phyloP scores from a whole-genome alignment of 108 stramenopile genomes.

The Parietichytrium sp. region DNA sequence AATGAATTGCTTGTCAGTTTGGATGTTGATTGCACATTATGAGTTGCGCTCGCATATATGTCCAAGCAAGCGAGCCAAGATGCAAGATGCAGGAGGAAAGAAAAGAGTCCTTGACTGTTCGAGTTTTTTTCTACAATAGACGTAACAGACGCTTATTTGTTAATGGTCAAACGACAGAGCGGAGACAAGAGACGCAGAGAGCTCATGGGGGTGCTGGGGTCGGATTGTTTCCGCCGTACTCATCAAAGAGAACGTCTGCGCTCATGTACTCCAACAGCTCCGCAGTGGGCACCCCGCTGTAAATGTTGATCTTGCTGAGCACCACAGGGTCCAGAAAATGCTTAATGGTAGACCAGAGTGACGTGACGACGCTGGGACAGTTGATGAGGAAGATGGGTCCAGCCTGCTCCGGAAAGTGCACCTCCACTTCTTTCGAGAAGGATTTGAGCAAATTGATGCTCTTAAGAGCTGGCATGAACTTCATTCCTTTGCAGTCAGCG shows the following conservation, averaged over 20 bases:
- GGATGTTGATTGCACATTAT: too few relatives aligned
- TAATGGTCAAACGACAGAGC: too few relatives aligned
- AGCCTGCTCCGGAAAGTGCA: conserved; percentile 33
- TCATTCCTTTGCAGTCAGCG: neutral
- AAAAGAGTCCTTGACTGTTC: too few relatives aligned
- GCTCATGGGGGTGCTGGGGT: too few relatives aligned
- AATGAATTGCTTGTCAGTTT: too few relatives aligned
- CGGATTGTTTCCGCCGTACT: conserved; percentile 10
- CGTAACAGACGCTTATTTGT: too few relatives aligned
- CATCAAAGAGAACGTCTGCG: conserved; percentile 3
- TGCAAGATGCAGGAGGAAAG: too few relatives aligned
- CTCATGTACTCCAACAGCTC: conserved; percentile 21
- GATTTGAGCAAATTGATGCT: neutral
- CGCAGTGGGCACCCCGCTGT: neutral
- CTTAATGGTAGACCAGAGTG: neutral
- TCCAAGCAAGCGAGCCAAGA: too few relatives aligned
- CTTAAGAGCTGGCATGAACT: conserved; percentile 9
- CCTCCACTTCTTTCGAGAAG: conserved; percentile 22
- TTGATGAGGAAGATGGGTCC: conserved; percentile 35
- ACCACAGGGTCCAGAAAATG: conserved; percentile 34
- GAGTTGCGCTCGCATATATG: too few relatives aligned
- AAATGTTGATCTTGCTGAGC: neutral
- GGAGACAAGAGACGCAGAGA: too few relatives aligned
- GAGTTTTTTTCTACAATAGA: too few relatives aligned
- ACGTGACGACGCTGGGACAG: neutral